Percentiles rank a stretch among this genome's conserved stretches.
Evolutionary conservation across 2,329 filamentous ascomycete species (phyloP).

Genomic region (Apiospora aurea): DNA sequence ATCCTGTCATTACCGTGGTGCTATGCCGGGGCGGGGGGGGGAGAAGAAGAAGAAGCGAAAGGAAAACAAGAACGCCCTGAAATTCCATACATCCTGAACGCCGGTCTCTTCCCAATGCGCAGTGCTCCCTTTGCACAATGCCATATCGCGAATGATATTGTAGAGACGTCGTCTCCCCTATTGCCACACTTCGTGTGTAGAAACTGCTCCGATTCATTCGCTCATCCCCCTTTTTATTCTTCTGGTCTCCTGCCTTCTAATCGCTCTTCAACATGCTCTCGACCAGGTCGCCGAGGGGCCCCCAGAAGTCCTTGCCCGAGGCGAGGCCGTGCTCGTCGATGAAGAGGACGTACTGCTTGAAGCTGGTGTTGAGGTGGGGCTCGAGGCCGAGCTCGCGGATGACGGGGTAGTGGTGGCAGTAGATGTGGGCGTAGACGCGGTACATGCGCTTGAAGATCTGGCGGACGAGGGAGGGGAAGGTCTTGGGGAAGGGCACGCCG

Average conservation of each 20-base stretch:
- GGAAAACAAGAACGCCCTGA: neutral
- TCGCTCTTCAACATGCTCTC: conserved; percentile 98
- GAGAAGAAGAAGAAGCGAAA: neutral
- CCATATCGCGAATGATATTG: neutral
- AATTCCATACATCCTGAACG: conserved; percentile 11
- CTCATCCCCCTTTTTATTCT: too few relatives aligned
- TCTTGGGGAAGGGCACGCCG: conserved; percentile 93
- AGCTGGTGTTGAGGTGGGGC: conserved; percentile 97
- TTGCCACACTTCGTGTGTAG: neutral
- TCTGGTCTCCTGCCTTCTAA: conserved; percentile 48
- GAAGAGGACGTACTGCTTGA: conserved; percentile 99
- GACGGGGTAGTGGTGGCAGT: conserved; percentile 99
- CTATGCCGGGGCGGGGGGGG: conserved; percentile 11
- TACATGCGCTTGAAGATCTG: conserved; percentile 99
- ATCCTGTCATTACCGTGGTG: conserved; percentile 17
- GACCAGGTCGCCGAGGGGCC: conserved; percentile 91
- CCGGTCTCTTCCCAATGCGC: neutral
- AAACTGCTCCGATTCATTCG: neutral
- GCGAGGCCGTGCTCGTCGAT: conserved; percentile 95
- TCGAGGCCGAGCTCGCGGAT: conserved; percentile 94
- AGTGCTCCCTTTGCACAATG: neutral
- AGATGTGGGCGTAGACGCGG: conserved; percentile 98
- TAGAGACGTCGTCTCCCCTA: neutral
- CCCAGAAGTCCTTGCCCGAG: conserved; percentile 96
- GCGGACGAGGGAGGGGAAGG: conserved; percentile 85